These are phyloP conservation scores for Fusarium mangiferae DNA, from an alignment of 2,329 filamentous ascomycete species.

Conservation along the genomic window DNA sequence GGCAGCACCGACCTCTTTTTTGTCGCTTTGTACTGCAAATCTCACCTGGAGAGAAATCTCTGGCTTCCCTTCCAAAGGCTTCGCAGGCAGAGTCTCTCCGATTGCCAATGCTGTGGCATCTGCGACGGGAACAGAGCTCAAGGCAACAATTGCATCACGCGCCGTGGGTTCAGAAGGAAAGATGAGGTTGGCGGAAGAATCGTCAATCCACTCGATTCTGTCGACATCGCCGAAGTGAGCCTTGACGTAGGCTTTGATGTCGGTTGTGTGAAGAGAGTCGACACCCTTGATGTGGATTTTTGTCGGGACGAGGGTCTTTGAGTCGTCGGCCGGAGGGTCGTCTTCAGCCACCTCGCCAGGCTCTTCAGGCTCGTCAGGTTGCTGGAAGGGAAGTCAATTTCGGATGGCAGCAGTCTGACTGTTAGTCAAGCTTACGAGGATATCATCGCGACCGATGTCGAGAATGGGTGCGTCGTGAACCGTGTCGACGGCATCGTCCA, in stretches of 20 bases:
- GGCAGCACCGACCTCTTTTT: slow-evolving; percentile 81
- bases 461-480: slow-evolving; percentile 41
- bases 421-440: slow-evolving; percentile 47
- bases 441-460: slow-evolving; percentile 50
- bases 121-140: slow-evolving; percentile 62
- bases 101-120: slow-evolving; percentile 66
- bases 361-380: slow-evolving; percentile 51
- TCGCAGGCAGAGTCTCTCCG: slow-evolving; percentile 75
- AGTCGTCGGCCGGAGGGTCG: slow-evolving; percentile 43
- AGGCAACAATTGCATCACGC: slow-evolving; percentile 63
- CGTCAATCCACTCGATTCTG: slow-evolving; percentile 93
- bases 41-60: slow-evolving; percentile 77
- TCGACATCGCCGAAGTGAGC: slow-evolving; percentile 71
- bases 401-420: not conserved
- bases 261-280: slow-evolving; percentile 80
- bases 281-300: slow-evolving; percentile 89
- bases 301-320: slow-evolving; percentile 49
- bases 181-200: slow-evolving; percentile 87
- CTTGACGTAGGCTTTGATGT: slow-evolving; percentile 79
- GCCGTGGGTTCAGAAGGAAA: slow-evolving; percentile 69
- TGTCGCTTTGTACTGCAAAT: slow-evolving; percentile 78
- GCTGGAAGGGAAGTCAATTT: slow-evolving; percentile 42
- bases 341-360: slow-evolving; percentile 53
- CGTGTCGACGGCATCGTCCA: slow-evolving; percentile 68
- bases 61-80: slow-evolving; percentile 73